These are phyloP conservation scores for Metschnikowia colocasiae DNA, from an alignment of 805 yeast species.

Conservation along the genomic window DNA sequence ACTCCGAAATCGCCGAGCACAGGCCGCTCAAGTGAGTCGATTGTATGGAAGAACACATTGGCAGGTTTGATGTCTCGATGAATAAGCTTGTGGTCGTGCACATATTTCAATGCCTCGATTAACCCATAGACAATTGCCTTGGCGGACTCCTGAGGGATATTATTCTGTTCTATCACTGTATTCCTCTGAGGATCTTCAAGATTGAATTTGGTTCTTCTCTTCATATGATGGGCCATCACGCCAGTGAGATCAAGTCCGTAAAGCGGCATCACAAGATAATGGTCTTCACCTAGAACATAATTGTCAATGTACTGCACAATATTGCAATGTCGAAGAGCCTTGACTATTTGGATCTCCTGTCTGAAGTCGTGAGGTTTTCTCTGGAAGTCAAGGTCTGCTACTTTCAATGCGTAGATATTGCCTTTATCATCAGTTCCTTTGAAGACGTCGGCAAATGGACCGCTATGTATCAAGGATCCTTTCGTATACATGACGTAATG, in stretches of 20 bases:
- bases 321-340: conserved; percentile 16
- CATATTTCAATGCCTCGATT: conserved; percentile 23
- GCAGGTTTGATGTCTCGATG: conserved; percentile 43
- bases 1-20: conserved; percentile 67
- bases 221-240: conserved; percentile 22
- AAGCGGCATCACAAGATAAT: conserved; percentile 30
- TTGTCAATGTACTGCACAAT: conserved; percentile 19
- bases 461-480: conserved; percentile 25
- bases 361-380: conserved; percentile 35
- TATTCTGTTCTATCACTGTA: conserved; percentile 10
- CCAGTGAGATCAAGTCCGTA: conserved; percentile 27
- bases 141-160: conserved; percentile 14
- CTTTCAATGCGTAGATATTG: conserved; percentile 29
- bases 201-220: conserved; percentile 23
- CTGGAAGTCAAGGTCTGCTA: conserved; percentile 35
- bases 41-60: conserved; percentile 27
- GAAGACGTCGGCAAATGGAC: conserved; percentile 35
- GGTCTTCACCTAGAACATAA: conserved; percentile 29
- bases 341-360: conserved; percentile 29
- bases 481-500: conserved; percentile 16
- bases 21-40: conserved; percentile 23
- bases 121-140: conserved; percentile 18
- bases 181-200: conserved; percentile 21
- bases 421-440: conserved; percentile 19
- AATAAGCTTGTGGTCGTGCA: conserved; percentile 34